Conservation (phyloP, 371 early-diverging fungal genomes). For the Capillidium heterosporum region DNA sequence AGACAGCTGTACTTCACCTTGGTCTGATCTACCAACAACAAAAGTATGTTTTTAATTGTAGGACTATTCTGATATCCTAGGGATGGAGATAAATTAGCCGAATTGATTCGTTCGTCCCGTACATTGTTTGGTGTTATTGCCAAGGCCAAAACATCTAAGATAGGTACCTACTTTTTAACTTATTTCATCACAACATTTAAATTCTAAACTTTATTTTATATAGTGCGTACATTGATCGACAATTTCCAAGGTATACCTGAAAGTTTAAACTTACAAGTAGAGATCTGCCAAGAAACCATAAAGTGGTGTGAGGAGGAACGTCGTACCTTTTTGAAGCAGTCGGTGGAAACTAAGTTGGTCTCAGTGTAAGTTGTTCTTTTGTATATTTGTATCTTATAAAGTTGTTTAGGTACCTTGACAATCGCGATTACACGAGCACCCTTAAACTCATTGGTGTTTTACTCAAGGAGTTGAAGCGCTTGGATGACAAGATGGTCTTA, state of each 20-base stretch:
- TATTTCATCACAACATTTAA: background rate
- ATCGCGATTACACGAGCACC: slow-evolving; percentile 85
- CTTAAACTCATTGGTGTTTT: slow-evolving; percentile 65
- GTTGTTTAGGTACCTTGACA: slow-evolving; percentile 52
- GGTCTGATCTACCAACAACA: background rate
- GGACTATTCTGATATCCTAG: slow-evolving; percentile 15
- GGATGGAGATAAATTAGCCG: slow-evolving; percentile 55
- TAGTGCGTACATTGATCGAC: slow-evolving; percentile 76
- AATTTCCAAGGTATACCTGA: slow-evolving; percentile 73
- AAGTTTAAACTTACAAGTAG: slow-evolving; percentile 72
- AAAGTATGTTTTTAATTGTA: background rate
- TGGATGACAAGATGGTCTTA: slow-evolving; percentile 95
- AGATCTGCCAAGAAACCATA: slow-evolving; percentile 81
- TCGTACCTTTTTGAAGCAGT: slow-evolving; percentile 82
- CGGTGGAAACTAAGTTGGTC: slow-evolving; percentile 80
- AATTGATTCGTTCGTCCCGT: slow-evolving; percentile 60
- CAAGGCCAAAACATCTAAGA: slow-evolving; percentile 91
- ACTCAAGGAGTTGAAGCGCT: slow-evolving; percentile 86
- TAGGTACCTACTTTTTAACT: slow-evolving; percentile 31
- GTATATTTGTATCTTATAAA: background rate
- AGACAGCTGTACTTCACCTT: background rate
- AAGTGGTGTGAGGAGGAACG: slow-evolving; percentile 83
- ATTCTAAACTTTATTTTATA: background rate
- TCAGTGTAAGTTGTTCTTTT: slow-evolving; percentile 32
- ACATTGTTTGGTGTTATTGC: slow-evolving; percentile 62